A percentile compares a stretch with the other conserved stretches of the same genome.
These are phyloP conservation scores for Pseudopyrenochaeta lycopersici DNA, from an alignment of 2,329 filamentous ascomycete genomes.

Conservation along the genomic window DNA sequence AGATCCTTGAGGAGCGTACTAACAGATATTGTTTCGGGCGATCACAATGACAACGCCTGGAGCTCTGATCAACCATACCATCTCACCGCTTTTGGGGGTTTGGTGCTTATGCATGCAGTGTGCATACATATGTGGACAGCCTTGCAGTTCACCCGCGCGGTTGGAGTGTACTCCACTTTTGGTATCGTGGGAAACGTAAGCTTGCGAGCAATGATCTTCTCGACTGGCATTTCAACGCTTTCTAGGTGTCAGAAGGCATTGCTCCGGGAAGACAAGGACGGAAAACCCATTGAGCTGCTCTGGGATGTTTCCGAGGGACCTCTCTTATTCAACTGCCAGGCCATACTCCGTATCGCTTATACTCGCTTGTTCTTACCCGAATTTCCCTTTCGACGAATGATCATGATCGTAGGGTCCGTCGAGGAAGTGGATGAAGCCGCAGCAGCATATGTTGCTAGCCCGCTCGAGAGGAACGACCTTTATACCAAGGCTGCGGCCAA, in stretches of 20 bases:
- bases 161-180: constrained; percentile 17
- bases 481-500: constrained; percentile 39
- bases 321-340: constrained; percentile 46
- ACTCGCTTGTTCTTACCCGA: constrained; percentile 32
- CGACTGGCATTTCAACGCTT: constrained; percentile 35
- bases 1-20: constrained; percentile 29
- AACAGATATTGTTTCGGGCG: constrained; percentile 26
- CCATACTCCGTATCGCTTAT: constrained; percentile 44
- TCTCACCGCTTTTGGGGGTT: constrained; percentile 39
- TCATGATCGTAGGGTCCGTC: constrained; percentile 36
- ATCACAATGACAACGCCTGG: background rate
- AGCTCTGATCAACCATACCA: constrained; percentile 12
- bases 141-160: constrained; percentile 25
- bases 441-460: constrained; percentile 30
- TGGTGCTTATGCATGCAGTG: constrained; percentile 47
- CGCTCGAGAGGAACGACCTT: constrained; percentile 31
- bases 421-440: constrained; percentile 32
- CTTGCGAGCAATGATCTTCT: constrained; percentile 26
- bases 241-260: constrained; percentile 31
- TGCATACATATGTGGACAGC: constrained; percentile 48
- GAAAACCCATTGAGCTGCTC: constrained; percentile 14
- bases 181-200: constrained; percentile 9
- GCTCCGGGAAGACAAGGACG: constrained; percentile 7
- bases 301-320: constrained; percentile 37
- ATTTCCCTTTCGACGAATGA: constrained; percentile 21